Evolutionary conservation across 768 basidiomycete species (phyloP).

Genomic region (Lactarius vividus): DNA sequence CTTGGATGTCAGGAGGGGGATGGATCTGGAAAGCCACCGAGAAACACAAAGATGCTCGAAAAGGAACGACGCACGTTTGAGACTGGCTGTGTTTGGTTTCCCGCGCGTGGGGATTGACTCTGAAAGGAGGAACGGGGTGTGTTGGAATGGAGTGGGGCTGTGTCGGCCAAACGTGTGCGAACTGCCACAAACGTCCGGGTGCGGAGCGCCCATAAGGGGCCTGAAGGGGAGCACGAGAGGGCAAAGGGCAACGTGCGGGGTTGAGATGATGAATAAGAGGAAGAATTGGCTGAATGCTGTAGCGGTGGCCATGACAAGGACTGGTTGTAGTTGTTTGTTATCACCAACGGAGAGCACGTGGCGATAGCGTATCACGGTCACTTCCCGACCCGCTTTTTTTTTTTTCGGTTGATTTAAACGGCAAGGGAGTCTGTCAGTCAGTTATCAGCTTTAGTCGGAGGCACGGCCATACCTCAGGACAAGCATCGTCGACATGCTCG

Average conservation of each 20-base stretch:
- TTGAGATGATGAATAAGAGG: background rate
- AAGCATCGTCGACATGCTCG: constrained; percentile 41
- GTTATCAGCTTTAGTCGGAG: background rate
- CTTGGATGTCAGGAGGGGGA: background rate
- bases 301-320: background rate
- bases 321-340: background rate
- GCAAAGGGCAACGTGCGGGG: background rate
- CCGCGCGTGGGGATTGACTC: background rate
- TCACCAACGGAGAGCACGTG: constrained; percentile 2
- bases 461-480: background rate
- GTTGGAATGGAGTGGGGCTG: background rate
- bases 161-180: constrained; percentile 7
- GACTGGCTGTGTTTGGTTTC: background rate
- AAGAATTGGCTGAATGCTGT: background rate
- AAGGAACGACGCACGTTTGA: constrained; percentile 14
- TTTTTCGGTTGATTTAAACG: constrained; percentile 8
- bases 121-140: background rate
- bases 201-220: constrained; percentile 1
- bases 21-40: constrained; percentile 11
- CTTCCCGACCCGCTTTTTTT: constrained; percentile 1
- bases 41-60: background rate
- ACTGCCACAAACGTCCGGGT: background rate
- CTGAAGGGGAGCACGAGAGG: background rate
- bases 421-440: background rate
- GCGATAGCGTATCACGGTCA: constrained; percentile 4